Percentiles rank a stretch among this genome's conserved stretches.
Evolutionary conservation across 768 basidiomycete species (phyloP).

Genomic region (Amanita brunnescens): DNA sequence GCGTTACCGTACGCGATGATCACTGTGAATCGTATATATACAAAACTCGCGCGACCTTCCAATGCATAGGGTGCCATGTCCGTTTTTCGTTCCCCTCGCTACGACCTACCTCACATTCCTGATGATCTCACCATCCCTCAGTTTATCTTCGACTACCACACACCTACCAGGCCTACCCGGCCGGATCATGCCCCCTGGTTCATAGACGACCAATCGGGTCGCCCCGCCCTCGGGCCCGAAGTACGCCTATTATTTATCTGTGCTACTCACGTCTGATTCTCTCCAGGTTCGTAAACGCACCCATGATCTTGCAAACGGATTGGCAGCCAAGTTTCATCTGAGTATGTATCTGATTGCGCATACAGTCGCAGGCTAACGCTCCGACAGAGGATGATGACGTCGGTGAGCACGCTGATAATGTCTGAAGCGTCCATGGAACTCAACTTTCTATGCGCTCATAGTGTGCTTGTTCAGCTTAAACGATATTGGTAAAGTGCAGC

Average conservation of each 20-base stretch:
- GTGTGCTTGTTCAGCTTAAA: slow-evolving; percentile 62
- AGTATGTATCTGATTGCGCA: slow-evolving; percentile 23
- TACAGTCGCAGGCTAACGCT: slow-evolving; percentile 2
- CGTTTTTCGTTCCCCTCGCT: slow-evolving; percentile 3
- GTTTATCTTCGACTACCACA: slow-evolving; percentile 45
- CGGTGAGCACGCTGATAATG: slow-evolving; percentile 25
- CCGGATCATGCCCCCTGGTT: slow-evolving; percentile 42
- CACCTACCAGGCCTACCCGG: slow-evolving; percentile 36
- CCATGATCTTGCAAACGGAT: slow-evolving; percentile 44
- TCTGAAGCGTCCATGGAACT: not conserved
- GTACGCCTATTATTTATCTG: slow-evolving; percentile 21
- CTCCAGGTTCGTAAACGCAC: slow-evolving; percentile 30
- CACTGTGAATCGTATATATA: not conserved
- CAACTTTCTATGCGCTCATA: slow-evolving; percentile 14
- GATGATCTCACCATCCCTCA: slow-evolving; percentile 59
- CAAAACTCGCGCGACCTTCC: not conserved
- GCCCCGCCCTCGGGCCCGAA: slow-evolving; percentile 35
- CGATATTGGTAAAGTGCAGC: slow-evolving; percentile 38
- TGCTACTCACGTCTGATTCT: not conserved
- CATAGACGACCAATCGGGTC: slow-evolving; percentile 48
- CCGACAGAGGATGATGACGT: slow-evolving; percentile 31
- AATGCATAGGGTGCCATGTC: not conserved
- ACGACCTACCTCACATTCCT: slow-evolving; percentile 37
- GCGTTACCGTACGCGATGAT: too few species aligned
- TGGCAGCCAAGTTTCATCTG: slow-evolving; percentile 39